A percentile compares a stretch with the other conserved stretches of the same genome.
phyloP scores from a whole-genome alignment of 345 rosid species.

The Dipteronia dyeriana region DNA sequence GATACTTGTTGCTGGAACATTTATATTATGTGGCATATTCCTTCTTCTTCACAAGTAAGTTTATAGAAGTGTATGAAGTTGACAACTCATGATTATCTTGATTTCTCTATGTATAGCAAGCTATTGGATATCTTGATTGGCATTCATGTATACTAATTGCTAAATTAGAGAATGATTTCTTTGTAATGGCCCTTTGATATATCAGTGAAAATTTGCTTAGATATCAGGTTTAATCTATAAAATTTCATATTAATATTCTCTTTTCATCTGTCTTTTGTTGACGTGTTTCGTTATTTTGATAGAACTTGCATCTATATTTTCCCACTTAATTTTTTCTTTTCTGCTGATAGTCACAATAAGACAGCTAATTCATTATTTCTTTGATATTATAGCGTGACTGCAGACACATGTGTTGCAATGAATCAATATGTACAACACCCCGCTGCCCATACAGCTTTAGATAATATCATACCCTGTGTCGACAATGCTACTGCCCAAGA shows the following conservation, averaged over 20 bases:
- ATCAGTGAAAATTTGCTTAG: slow-evolving; percentile 5
- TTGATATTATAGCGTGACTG: slow-evolving; percentile 59
- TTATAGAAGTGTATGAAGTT: neutral
- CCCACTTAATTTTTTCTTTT: too few relatives aligned
- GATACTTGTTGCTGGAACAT: slow-evolving; percentile 88
- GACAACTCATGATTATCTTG: neutral
- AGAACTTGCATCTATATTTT: too few relatives aligned
- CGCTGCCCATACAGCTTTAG: slow-evolving; percentile 75
- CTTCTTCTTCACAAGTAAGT: slow-evolving; percentile 91
- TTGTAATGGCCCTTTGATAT: neutral
- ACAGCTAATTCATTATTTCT: slow-evolving; percentile 8
- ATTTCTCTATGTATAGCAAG: neutral
- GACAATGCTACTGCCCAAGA: slow-evolving; percentile 81
- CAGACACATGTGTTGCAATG: slow-evolving; percentile 90
- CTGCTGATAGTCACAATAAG: neutral
- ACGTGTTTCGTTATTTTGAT: too few relatives aligned
- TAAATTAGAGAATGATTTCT: neutral
- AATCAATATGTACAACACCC: slow-evolving; percentile 86
- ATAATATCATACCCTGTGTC: slow-evolving; percentile 82
- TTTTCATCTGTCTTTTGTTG: neutral
- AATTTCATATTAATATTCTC: neutral
- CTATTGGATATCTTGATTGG: neutral
- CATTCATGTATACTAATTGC: neutral
- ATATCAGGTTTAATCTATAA: neutral
- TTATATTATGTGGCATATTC: slow-evolving; percentile 83